Evolutionary conservation across 306 rosid species (phyloP).

Genomic region (Pyrus communis): DNA sequence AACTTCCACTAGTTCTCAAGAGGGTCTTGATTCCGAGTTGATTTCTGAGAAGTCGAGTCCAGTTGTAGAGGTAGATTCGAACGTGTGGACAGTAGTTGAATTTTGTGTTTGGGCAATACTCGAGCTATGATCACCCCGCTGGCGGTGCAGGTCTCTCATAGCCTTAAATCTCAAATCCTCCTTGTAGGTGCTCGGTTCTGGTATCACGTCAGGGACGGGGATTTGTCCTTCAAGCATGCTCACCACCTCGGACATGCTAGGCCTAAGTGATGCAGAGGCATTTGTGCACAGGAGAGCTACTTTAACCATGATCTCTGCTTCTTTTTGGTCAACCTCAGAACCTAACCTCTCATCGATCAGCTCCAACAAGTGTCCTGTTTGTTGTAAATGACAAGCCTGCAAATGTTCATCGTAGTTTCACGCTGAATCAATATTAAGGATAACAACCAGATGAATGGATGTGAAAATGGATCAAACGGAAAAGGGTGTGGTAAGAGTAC

Average conservation of each 20-base stretch:
- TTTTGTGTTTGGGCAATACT: conserved; percentile 30
- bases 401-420: neutral
- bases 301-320: conserved; percentile 49
- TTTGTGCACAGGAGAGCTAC: conserved; percentile 58
- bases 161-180: conserved; percentile 72
- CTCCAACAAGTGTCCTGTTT: conserved; percentile 36
- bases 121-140: conserved; percentile 23
- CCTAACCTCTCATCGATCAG: conserved; percentile 55
- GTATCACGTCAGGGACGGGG: conserved; percentile 36
- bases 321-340: conserved; percentile 23
- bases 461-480: neutral
- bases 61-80: conserved; percentile 28
- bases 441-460: neutral
- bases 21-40: conserved; percentile 14
- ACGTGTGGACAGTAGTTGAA: conserved; percentile 27
- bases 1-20: conserved; percentile 6
- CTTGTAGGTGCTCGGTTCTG: conserved; percentile 29
- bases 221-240: conserved; percentile 55
- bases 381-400: conserved; percentile 60
- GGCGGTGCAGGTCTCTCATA: conserved; percentile 51
- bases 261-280: conserved; percentile 51
- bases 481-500: conserved; percentile 20
- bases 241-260: conserved; percentile 67
- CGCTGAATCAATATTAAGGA: neutral
- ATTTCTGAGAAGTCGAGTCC: conserved; percentile 21